phyloP scores from a whole-genome alignment of 2,329 filamentous ascomycete species.

The Trichoderma cornu-damae region DNA sequence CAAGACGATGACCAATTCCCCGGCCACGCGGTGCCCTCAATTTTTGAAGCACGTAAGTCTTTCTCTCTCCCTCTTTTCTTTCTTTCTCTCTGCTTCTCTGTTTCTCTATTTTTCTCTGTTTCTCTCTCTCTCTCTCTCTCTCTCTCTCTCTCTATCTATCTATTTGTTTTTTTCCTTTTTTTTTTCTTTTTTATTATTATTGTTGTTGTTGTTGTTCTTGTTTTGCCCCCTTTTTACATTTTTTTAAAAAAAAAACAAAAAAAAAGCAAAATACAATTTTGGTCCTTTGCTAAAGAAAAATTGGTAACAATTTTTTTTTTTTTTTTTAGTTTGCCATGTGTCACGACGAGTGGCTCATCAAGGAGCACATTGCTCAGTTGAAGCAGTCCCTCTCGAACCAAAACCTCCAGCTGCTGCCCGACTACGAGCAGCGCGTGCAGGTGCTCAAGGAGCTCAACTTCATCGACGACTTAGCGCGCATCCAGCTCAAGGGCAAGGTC shows the following conservation, averaged over 20 bases:
- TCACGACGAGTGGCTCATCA: slow-evolving; percentile 93
- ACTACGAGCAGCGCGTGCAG: slow-evolving; percentile 91
- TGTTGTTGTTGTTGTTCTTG: too few relatives aligned
- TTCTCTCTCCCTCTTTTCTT: neutral
- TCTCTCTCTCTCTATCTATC: too few relatives aligned
- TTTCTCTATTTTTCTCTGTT: too few relatives aligned
- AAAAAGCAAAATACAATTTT: too few relatives aligned
- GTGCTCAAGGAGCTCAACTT: slow-evolving; percentile 91
- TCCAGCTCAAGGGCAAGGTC: slow-evolving; percentile 96
- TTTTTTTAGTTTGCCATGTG: slow-evolving; percentile 93
- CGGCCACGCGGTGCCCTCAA: slow-evolving; percentile 64
- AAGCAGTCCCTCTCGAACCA: slow-evolving; percentile 91
- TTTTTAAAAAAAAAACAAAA: too few relatives aligned
- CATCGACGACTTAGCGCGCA: slow-evolving; percentile 78
- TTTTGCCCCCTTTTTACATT: too few relatives aligned
- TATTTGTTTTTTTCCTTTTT: too few relatives aligned
- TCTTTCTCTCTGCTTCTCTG: neutral
- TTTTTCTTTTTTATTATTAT: too few relatives aligned
- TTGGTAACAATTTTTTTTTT: too few relatives aligned
- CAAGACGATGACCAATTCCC: slow-evolving; percentile 56
- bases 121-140: too few relatives aligned
- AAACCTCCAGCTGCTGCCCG: slow-evolving; percentile 88
- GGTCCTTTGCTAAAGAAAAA: slow-evolving; percentile 26
- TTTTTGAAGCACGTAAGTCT: slow-evolving; percentile 81
- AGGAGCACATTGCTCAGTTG: slow-evolving; percentile 84